phyloP scores from a whole-genome alignment of 2,329 filamentous ascomycete genomes.

The Neofusicoccum ribis region DNA sequence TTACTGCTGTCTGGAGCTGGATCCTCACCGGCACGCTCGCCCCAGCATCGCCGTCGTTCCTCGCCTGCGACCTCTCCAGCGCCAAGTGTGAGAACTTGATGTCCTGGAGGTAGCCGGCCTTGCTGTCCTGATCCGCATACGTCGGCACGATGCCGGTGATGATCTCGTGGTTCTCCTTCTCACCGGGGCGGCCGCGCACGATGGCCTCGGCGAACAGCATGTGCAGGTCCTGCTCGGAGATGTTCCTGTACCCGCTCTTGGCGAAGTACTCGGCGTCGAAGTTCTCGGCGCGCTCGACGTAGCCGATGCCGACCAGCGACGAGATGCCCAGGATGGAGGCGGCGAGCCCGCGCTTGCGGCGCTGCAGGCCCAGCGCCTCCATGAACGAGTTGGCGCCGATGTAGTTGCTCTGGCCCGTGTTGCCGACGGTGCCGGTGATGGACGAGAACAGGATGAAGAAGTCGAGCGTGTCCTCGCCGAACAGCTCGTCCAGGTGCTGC shows the following conservation, averaged over 20 bases:
- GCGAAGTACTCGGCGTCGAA: neutral
- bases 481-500: conserved; percentile 23
- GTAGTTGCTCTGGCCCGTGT: conserved; percentile 27
- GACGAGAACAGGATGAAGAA: conserved; percentile 32
- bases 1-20: too few relatives aligned
- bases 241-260: neutral
- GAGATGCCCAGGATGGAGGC: conserved; percentile 44
- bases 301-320: conserved; percentile 45
- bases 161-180: conserved; percentile 4
- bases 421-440: conserved; percentile 20
- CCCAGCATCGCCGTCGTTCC: too few relatives aligned
- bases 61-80: too few relatives aligned
- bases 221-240: conserved; percentile 55
- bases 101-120: too few relatives aligned
- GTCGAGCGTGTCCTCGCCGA: conserved; percentile 23
- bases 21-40: too few relatives aligned
- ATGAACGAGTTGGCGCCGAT: conserved; percentile 40
- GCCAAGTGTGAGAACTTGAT: too few relatives aligned
- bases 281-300: conserved; percentile 27
- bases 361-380: conserved; percentile 37
- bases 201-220: conserved; percentile 56
- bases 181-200: conserved; percentile 30
- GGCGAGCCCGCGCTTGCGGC: conserved; percentile 40
- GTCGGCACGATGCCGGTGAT: neutral
- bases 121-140: too few relatives aligned